Base-by-base conservation (phyloP, 768 basidiomycete species). In the Naganishia onofrii region DNA sequence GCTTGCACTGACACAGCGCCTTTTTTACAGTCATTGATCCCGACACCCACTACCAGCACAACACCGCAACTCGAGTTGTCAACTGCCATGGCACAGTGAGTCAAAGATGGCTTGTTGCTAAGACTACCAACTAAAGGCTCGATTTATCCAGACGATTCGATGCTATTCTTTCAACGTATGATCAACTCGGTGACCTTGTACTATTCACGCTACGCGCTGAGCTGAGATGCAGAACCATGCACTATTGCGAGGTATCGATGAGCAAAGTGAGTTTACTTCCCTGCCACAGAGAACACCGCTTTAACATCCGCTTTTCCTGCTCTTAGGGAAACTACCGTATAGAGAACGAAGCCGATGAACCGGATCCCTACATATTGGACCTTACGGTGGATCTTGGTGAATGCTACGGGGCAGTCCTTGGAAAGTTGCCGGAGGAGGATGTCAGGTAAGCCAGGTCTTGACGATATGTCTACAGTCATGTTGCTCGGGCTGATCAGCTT, bases 171-270 rank as follows among this genome's bases (percentile, higher is more conserved):
- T 88, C 89, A 82, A 95, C 93, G 1, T 97, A 93, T 75, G 88
- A 90, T 46, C 93, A 95, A 74, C 84, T 98, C 8, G 89, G 91
- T 10, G 88, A 90, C 75, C 85, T 94, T 69, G 88, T 96, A 58
- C 83, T 97, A 51, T 89, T 90, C 77, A 93, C 90, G 6, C 87
- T 97, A 34, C 87, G 93, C 42, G 86, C 91, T 66, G 95, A 97
- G 76, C 82, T 96, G 64, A 87, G 95, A 5, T 92, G 93, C 77
- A 86, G 92, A 55, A 86, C 87, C 2, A 88, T 92, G 36, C 88
- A 89, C 77, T 90, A 92, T 80, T 82, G 96, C 13, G 87, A 90
- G 68, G 87, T 89, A 26, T 88, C 92, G 1, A 86, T 94, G 81
- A 85, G 87, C 72, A 86, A 89, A 74, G 91, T 91, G 71, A 70